These are phyloP conservation scores for Haberlea rhodopensis DNA, from an alignment of 257 asterid genomes.

Conservation along the genomic window DNA sequence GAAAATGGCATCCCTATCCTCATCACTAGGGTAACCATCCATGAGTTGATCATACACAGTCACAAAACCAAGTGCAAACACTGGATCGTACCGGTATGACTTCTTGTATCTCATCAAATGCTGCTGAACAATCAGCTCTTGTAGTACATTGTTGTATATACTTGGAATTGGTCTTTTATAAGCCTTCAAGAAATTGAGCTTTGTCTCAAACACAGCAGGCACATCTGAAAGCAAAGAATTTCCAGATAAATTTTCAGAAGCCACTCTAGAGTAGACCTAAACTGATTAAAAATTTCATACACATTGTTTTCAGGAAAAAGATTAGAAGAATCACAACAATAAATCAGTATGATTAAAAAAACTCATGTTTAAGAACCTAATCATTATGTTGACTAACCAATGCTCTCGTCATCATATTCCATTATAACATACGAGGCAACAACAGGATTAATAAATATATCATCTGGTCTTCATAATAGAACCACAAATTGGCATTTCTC, in stretches of 20 bases:
- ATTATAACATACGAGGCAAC: too few relatives aligned
- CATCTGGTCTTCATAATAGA: background rate
- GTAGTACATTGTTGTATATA: constrained; percentile 77
- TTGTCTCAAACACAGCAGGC: constrained; percentile 84
- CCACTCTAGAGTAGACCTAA: background rate
- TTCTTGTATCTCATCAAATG: constrained; percentile 83
- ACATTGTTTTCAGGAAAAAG: background rate
- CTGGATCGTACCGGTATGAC: constrained; percentile 78
- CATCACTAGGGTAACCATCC: constrained; percentile 89
- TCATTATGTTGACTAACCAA: too few relatives aligned
- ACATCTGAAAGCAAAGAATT: constrained; percentile 48
- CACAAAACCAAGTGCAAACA: constrained; percentile 89
- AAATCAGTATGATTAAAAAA: too few relatives aligned
- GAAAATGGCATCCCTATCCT: constrained; percentile 79
- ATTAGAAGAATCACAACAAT: constrained; percentile 1
- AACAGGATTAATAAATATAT: background rate
- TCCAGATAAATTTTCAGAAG: constrained; percentile 25
- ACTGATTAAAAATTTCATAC: constrained; percentile 7
- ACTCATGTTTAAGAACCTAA: too few relatives aligned
- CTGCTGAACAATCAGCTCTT: constrained; percentile 90
- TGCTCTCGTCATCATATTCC: too few relatives aligned
- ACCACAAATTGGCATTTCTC: background rate
- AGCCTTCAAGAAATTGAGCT: constrained; percentile 71
- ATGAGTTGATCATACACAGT: constrained; percentile 88
- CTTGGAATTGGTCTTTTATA: constrained; percentile 93